Evolutionary conservation across 345 rosid genomes (phyloP), one percentile per base, ranked within the genome.

Genomic region (Isatis tinctoria): DNA sequence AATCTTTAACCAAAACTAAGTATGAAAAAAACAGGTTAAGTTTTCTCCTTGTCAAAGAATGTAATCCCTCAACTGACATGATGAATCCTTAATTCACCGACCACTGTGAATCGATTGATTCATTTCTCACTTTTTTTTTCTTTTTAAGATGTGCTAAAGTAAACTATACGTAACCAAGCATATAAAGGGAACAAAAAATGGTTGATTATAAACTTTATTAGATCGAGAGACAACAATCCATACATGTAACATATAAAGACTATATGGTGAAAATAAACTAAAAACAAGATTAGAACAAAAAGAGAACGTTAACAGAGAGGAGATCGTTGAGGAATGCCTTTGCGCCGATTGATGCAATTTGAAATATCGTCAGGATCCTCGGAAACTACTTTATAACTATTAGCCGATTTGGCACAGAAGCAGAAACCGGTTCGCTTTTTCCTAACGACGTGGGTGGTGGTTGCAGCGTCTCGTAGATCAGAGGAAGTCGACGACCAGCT

Each of bases 301-400:
- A 40, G 11, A 33, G 16, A 48, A 47, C 48, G 41, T 82, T 86
- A 95, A 80, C 91, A 92, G 11, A 92, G 75, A 72, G 99, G 98
- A 66, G 98, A 88, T 69, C 99, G 81, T 32, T 92, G 97, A 45
- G 99, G 99, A 78, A 87, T 82, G 78, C 99, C 94, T 80, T 96
- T 96, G 69, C 99, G 85, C 74, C 99, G 82, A 79, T 82, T 90
- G 71, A 85, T 84, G 58, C 91, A 81, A 5, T 86, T 77, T 35
- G 95, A 87, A 76, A 87, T 88, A 73, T 86, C 87, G 27, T 66
- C 60, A 41, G 67, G 73, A 72, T 72, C 77, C 47, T 85, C 87
- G 11, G 83, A 73, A 1, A 87, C 78, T 40, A 73, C 88, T 74
- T 86, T 82, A 40, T 77, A 77, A 60, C 70, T 78, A 48, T 54